Base-by-base conservation (phyloP, 441 rosid genomes). In the Gossypium laxum region DNA sequence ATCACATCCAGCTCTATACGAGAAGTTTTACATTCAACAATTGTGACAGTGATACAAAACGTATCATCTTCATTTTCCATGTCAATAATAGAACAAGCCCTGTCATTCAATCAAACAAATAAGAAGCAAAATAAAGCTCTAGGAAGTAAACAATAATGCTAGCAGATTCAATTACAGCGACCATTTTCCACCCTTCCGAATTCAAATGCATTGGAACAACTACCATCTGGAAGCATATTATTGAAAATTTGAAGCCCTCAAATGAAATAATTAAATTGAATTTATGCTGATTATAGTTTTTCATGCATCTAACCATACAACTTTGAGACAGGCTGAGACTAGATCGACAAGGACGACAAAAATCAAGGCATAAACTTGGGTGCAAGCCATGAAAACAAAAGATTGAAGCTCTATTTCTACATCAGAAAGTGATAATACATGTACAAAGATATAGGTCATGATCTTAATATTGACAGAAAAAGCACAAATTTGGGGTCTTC, bases 41-140 rank as follows among this genome's bases (percentile, higher is more conserved):
- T 67, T 2, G 74, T 78, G 54, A 87, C 90, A 48, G 89, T 82
- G 73, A 95, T 80, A 83, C 99, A 95, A 70, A 81, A 70, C 24
- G 78, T 71, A 63, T 86, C 89, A 69, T 72, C 82, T 72, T 87
- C 82, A 81, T 75, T 84, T 48, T 72, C 73, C 38, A 56, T 76
- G 65, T 78, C 84, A 56, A 77, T 76, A 19, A 64, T 67, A 70
- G 84, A 76, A 77, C 90, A 88, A 19, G 77, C 67, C 82, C 92
- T 89, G 85, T 66, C 30, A 81, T 67, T 76, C 26, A 58, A 78
- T 43, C 65, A 74, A 61, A 19, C 47, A 66, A 51, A 70, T 72
- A 79, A 65, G 8, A 70, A 64, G 58, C 52, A 21, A 3, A 5
- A 74, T 14, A 62, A 74, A 54, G 41, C 12, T 51, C 15, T 26